Conservation (phyloP, 73 alveolate genomes). For the Diophrys appendiculata region DNA sequence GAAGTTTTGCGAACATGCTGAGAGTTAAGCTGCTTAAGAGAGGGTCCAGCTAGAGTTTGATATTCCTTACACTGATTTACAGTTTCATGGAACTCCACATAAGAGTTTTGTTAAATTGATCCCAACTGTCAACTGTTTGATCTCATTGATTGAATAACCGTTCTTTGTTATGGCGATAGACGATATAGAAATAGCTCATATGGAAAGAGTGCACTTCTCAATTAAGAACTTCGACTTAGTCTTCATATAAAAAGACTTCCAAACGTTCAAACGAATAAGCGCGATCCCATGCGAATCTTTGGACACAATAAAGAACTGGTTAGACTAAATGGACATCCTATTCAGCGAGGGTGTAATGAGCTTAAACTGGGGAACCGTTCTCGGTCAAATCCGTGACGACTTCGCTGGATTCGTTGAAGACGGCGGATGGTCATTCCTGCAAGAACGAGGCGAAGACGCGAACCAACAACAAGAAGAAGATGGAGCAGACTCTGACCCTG, state of each 20-base stretch:
- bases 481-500: slow-evolving; percentile 65
- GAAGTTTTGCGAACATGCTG: slow-evolving; percentile 75
- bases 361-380: slow-evolving; percentile 87
- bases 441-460: slow-evolving; percentile 59
- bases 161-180: slow-evolving; percentile 88
- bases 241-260: slow-evolving; percentile 86
- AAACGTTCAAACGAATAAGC: slow-evolving; percentile 81
- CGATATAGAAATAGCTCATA: slow-evolving; percentile 89
- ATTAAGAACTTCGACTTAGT: slow-evolving; percentile 95
- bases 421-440: slow-evolving; percentile 94
- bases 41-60: slow-evolving; percentile 70
- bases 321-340: slow-evolving; percentile 84
- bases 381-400: slow-evolving; percentile 77
- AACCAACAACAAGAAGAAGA: slow-evolving; percentile 25
- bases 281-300: slow-evolving; percentile 87
- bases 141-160: slow-evolving; percentile 89
- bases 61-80: slow-evolving; percentile 84
- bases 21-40: slow-evolving; percentile 60
- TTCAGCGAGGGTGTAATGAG: slow-evolving; percentile 88
- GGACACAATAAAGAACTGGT: slow-evolving; percentile 87
- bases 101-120: slow-evolving; percentile 81
- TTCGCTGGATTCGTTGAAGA: slow-evolving; percentile 85
- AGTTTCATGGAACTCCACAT: slow-evolving; percentile 89
- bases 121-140: slow-evolving; percentile 88
- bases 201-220: slow-evolving; percentile 93